These are phyloP conservation scores for Aureobasidium mangrovei DNA, from an alignment of 2,329 filamentous ascomycete genomes.

Conservation along the genomic window DNA sequence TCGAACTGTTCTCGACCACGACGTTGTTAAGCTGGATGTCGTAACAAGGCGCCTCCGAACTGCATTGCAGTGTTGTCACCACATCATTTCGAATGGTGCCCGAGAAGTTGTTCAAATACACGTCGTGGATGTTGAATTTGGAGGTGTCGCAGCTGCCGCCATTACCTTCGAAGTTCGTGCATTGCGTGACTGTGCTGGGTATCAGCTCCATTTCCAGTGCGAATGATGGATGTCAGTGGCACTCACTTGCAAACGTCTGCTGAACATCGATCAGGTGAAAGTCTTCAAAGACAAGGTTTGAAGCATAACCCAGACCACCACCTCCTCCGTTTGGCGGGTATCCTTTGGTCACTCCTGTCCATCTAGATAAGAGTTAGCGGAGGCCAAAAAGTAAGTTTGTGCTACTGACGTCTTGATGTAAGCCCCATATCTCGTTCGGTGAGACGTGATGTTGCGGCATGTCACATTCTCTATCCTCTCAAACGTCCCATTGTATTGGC, in stretches of 20 bases:
- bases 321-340: constrained; percentile 48
- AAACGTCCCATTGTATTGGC: constrained; percentile 42
- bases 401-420: constrained; percentile 46
- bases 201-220: too few relatives aligned
- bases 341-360: constrained; percentile 39
- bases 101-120: constrained; percentile 21
- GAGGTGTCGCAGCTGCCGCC: constrained; percentile 22
- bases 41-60: constrained; percentile 21
- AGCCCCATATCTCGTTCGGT: constrained; percentile 40
- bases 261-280: constrained; percentile 18
- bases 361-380: constrained; percentile 22
- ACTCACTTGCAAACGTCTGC: constrained; percentile 17
- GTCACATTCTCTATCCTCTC: constrained; percentile 45
- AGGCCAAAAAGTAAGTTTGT: constrained; percentile 35
- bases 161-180: constrained; percentile 20
- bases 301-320: constrained; percentile 41
- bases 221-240: not conserved
- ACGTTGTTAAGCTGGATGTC: constrained; percentile 21
- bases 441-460: constrained; percentile 39
- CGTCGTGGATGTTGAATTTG: constrained; percentile 31
- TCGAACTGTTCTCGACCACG: constrained; percentile 13
- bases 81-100: constrained; percentile 23
- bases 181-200: constrained; percentile 20
- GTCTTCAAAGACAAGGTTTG: constrained; percentile 32
- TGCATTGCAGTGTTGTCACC: constrained; percentile 24